phyloP scores from a whole-genome alignment of 352 stramenopile species.

The Globisporangium radiosum region DNA sequence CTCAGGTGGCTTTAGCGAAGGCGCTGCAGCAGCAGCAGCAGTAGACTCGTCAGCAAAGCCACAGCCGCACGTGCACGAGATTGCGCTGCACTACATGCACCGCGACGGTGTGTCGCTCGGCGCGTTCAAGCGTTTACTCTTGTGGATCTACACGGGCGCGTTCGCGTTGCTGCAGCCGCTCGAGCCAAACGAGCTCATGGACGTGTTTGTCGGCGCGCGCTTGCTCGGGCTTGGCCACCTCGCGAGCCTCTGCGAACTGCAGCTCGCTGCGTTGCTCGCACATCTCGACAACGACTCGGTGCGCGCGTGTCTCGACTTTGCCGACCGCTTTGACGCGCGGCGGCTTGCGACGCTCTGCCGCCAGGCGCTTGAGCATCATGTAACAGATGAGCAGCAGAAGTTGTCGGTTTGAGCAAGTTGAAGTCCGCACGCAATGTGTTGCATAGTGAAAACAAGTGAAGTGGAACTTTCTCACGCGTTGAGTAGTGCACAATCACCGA shows the following conservation, averaged over 20 bases:
- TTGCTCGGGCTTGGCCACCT: conserved; percentile 47
- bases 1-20: conserved; percentile 72
- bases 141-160: conserved; percentile 71
- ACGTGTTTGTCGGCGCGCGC: conserved; percentile 60
- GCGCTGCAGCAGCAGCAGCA: conserved; percentile 8
- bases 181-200: conserved; percentile 61
- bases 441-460: too few species aligned
- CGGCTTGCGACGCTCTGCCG: conserved; percentile 40
- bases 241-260: conserved; percentile 52
- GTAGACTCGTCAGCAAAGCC: background rate
- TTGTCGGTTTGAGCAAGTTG: too few species aligned
- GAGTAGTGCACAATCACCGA: too few species aligned
- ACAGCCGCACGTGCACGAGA: conserved; percentile 27
- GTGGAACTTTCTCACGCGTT: too few species aligned
- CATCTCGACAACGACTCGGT: conserved; percentile 45
- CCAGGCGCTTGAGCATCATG: conserved; percentile 4
- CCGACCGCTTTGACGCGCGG: conserved; percentile 46
- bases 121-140: conserved; percentile 53
- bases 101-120: conserved; percentile 58
- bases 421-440: too few species aligned
- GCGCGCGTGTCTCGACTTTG: conserved; percentile 56
- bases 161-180: conserved; percentile 33
- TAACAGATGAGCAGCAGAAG: background rate
- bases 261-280: conserved; percentile 43
- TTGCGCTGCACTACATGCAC: conserved; percentile 66